Evolutionary conservation across 257 asterid species (phyloP), one percentile per base, ranked within the genome.

Genomic region (Jaltomata sinuosa): DNA sequence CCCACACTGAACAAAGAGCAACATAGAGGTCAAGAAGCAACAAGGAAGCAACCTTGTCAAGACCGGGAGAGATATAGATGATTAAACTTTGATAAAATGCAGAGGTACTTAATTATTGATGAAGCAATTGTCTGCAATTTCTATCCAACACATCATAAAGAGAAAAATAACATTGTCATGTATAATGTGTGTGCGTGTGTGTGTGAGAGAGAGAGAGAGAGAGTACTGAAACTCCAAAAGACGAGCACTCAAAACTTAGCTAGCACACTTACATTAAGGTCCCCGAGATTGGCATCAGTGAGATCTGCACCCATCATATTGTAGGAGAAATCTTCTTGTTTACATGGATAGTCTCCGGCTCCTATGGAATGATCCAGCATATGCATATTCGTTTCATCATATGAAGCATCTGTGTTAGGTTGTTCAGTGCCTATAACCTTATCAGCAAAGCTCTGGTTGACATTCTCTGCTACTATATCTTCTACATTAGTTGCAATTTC

Each of bases 211-310:
- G 15, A 72, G 40, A 36, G 0, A 36, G 36, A 71, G 11, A 45
- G 42, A 25, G 40, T 45, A 47, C 18, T 47, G 81, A 49, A 47
- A 49, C 62, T 47, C 25, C 22, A 22, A 32, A 47, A 76, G 55
- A 76, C 16, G 6, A 31, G 27, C 27, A 76, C 27, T 27, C 0
- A 2, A 47, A 47, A 47, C 25, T 47, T 47, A 76, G 79, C 32
- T 68, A 38, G 61, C 61, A 76, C 10, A 85, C 97, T 91, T 87
- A 93, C 97, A 84, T 88, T 92, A 84, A 25, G 91, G 83, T 87
- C 90, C 57, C 83, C 87, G 62, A 82, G 83, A 83, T 87, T 85
- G 64, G 87, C 81, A n/a, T 85, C 85, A 55, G 92, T 86, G 80
- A 83, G 49, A 84, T 89, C 97, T 53, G 83, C 87, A 86, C 86